Conservation (phyloP, 2,329 filamentous ascomycete genomes). For the Phialophora chinensis region DNA sequence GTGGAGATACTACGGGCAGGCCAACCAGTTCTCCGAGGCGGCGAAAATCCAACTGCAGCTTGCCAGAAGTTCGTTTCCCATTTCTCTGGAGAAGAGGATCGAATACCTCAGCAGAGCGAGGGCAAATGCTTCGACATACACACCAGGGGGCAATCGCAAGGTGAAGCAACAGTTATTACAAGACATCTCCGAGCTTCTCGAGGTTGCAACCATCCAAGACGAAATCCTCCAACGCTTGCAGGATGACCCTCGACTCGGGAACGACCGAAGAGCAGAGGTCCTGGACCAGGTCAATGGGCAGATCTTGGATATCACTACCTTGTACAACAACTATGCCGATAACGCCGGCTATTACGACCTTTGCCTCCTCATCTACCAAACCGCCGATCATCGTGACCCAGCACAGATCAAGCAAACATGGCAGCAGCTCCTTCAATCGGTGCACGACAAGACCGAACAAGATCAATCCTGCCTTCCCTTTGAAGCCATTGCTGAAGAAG, state of each 20-base stretch:
- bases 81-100: conserved; percentile 84
- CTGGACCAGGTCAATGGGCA: conserved; percentile 74
- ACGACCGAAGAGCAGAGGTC: conserved; percentile 68
- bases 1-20: conserved; percentile 89
- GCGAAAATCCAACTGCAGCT: conserved; percentile 84
- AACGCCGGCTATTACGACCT: conserved; percentile 92
- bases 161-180: conserved; percentile 84
- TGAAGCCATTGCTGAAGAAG: conserved; percentile 58
- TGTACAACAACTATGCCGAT: conserved; percentile 93
- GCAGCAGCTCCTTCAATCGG: conserved; percentile 77
- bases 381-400: conserved; percentile 86
- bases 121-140: conserved; percentile 86
- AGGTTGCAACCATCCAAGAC: conserved; percentile 93
- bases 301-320: conserved; percentile 76
- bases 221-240: conserved; percentile 81
- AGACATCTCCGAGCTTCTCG: conserved; percentile 82
- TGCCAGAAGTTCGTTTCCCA: conserved; percentile 78
- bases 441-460: conserved; percentile 63
- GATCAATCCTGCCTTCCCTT: conserved; percentile 52
- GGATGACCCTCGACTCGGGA: conserved; percentile 71
- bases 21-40: conserved; percentile 81
- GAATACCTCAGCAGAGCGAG: conserved; percentile 88
- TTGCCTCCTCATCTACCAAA: conserved; percentile 88
- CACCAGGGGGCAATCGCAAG: conserved; percentile 76
- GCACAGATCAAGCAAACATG: conserved; percentile 84